Evolutionary conservation across 2,329 filamentous ascomycete species (phyloP).

Genomic region (Pyricularia sp.): DNA sequence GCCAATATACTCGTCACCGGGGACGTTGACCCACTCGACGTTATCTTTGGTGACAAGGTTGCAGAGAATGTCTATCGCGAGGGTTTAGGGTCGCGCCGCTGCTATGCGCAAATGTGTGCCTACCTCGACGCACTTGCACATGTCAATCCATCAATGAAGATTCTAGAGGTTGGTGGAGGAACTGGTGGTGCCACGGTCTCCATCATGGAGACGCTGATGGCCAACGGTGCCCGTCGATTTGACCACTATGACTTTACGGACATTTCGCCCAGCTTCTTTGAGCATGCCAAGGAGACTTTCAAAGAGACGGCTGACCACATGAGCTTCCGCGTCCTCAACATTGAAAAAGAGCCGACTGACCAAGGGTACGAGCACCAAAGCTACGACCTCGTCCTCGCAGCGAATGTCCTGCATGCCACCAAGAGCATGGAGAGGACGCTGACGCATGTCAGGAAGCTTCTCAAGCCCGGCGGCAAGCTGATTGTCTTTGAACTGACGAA

Average conservation of each 20-base stretch:
- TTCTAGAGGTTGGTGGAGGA: conserved; percentile 28
- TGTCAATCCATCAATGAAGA: conserved; percentile 15
- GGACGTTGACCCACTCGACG: conserved; percentile 14
- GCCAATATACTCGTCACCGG: conserved; percentile 11
- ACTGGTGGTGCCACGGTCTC: conserved; percentile 16
- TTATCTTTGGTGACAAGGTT: conserved; percentile 16
- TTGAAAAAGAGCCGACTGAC: conserved; percentile 17
- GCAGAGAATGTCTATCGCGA: conserved; percentile 15
- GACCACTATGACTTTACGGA: conserved; percentile 12
- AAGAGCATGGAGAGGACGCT: conserved; percentile 17
- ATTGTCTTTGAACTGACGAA: conserved; percentile 14
- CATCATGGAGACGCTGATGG: conserved; percentile 10
- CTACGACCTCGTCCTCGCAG: conserved; percentile 28
- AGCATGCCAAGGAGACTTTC: conserved; percentile 18
- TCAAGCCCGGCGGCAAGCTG: conserved; percentile 30
- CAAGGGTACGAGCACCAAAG: conserved; percentile 22
- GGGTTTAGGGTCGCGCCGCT: conserved; percentile 12
- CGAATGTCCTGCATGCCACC: conserved; percentile 27
- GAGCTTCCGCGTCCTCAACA: conserved; percentile 22
- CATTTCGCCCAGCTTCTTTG: conserved; percentile 19
- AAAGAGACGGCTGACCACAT: conserved; percentile 14
- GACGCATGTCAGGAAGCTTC: conserved; percentile 21
- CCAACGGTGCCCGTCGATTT: conserved; percentile 13
- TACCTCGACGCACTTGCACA: conserved; percentile 14
- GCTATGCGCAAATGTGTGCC: conserved; percentile 8